A percentile compares a stretch with the other conserved stretches of the same genome.
Conservation (phyloP, 257 asterid species). For the Przewalskia tangutica region DNA sequence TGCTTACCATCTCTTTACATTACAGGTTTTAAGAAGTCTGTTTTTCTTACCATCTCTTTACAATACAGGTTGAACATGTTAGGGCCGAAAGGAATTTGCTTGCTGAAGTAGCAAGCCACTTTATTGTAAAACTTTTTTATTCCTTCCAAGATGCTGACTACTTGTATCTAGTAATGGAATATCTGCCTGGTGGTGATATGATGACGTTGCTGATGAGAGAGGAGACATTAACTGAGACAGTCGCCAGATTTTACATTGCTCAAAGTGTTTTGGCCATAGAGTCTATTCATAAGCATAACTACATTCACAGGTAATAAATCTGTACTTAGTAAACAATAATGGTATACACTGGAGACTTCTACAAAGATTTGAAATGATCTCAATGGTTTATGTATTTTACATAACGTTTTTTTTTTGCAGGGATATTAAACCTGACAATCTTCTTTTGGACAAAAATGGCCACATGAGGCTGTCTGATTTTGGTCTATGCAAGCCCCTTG, state of each 20-base stretch:
- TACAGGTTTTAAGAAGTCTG: slow-evolving; percentile 18
- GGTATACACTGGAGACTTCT: neutral
- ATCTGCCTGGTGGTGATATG: slow-evolving; percentile 89
- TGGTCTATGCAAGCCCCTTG: slow-evolving; percentile 69
- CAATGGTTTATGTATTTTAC: neutral
- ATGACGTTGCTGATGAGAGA: slow-evolving; percentile 89
- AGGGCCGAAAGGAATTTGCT: slow-evolving; percentile 87
- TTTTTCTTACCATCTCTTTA: slow-evolving; percentile 7
- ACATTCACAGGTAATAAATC: slow-evolving; percentile 45
- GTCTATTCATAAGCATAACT: slow-evolving; percentile 70
- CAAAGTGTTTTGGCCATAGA: slow-evolving; percentile 76
- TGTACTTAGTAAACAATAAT: neutral
- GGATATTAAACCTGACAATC: slow-evolving; percentile 82
- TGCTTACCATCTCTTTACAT: slow-evolving; percentile 6
- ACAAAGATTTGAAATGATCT: neutral
- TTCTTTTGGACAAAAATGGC: slow-evolving; percentile 60
- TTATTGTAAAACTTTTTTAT: slow-evolving; percentile 71
- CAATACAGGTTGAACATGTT: slow-evolving; percentile 74
- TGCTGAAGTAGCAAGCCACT: slow-evolving; percentile 71
- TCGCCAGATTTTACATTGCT: slow-evolving; percentile 73
- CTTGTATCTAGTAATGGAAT: slow-evolving; percentile 87
- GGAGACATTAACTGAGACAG: slow-evolving; percentile 78
- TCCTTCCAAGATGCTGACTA: slow-evolving; percentile 86
- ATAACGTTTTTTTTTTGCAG: slow-evolving; percentile 17
- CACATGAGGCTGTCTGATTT: slow-evolving; percentile 69